Evolutionary conservation across 2,329 filamentous ascomycete species (phyloP).

Genomic region (Aphanoascus verrucosus): DNA sequence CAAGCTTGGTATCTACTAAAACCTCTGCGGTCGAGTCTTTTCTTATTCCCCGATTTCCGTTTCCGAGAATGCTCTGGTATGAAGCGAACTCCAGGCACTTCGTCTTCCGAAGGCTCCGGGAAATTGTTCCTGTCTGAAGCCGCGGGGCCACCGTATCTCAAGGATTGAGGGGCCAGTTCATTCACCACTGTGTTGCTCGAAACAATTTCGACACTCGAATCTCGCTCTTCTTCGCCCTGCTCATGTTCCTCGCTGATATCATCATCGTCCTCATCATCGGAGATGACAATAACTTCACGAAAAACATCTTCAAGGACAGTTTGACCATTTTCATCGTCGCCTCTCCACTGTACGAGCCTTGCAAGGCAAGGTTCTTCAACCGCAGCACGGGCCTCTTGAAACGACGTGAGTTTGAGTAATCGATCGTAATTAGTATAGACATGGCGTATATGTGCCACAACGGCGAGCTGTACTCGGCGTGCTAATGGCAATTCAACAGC

Average conservation of each 20-base stretch:
- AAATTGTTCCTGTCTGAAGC: conserved; percentile 16
- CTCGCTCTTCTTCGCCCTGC: conserved; percentile 22
- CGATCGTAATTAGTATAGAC: conserved; percentile 53
- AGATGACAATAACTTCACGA: conserved; percentile 53
- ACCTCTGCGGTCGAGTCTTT: conserved; percentile 33
- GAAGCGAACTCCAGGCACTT: conserved; percentile 30
- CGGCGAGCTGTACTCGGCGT: conserved; percentile 50
- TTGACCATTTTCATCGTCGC: conserved; percentile 45
- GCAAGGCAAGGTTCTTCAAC: conserved; percentile 47
- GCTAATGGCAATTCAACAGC: conserved; percentile 44
- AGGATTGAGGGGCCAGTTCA: conserved; percentile 26
- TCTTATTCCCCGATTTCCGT: conserved; percentile 20
- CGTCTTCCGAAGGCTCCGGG: conserved; percentile 28
- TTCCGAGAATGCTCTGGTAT: conserved; percentile 23
- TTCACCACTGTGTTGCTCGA: conserved; percentile 30
- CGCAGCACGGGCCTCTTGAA: conserved; percentile 44
- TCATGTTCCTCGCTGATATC: conserved; percentile 27
- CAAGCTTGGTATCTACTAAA: conserved; percentile 40
- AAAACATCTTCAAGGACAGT: conserved; percentile 51
- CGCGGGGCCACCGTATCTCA: conserved; percentile 20
- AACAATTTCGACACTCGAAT: conserved; percentile 36
- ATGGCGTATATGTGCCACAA: conserved; percentile 53
- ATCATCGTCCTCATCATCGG: conserved; percentile 48
- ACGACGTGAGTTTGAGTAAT: conserved; percentile 43
- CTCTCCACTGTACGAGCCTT: conserved; percentile 52